Evolutionary conservation across 116 monocot genomes (phyloP), one percentile per base, ranked within the genome.

Genomic region (Trichopus zeylanicus): DNA sequence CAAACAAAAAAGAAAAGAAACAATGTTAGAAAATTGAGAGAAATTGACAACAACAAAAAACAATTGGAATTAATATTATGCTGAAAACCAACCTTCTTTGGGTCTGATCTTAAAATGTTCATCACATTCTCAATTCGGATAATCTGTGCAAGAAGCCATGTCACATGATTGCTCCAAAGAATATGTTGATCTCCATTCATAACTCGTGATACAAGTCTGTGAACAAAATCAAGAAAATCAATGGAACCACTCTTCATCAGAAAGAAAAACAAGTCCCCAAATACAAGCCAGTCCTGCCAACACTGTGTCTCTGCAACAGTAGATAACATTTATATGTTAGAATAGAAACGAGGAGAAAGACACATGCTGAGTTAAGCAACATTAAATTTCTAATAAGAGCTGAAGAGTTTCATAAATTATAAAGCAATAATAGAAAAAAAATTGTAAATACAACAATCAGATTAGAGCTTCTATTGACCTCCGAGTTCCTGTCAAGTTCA

Each of bases 161-260:
- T 90, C 59, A 97, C 90, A 75, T 97, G 97, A 75, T 97, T 97
- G 39, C 63, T 90, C 48, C 73, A 66, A 52, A 90, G 81, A 77
- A 81, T 69, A 32, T 83, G 86, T 31, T 78, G 90, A 35, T 81
- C 90, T 51, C 61, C 67, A 10, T 59, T 73, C 48, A 73, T 47
- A 31, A 90, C 75, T 60, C 81, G 73, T 26, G 87, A 71, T 19
- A 81, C 60, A 53, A 97, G 83, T 57, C 84, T 97, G 70, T 97
- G 68, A 58, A 97, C 71, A 84, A 97, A 97, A 74, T 97, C 97
- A 75, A 97, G 71, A 77, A 90, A 97, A 70, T 97, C 97, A 53
- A 97, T 81, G 48, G 77, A 84, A 5, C 87, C 87, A 64, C 75
- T 97, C 70, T 97, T 97, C 90, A 97, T 87, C 4, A 90, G 74